Evolutionary conservation across 805 yeast species (phyloP), one percentile per base, ranked within the genome.

Genomic region (Saturnispora diversa): DNA sequence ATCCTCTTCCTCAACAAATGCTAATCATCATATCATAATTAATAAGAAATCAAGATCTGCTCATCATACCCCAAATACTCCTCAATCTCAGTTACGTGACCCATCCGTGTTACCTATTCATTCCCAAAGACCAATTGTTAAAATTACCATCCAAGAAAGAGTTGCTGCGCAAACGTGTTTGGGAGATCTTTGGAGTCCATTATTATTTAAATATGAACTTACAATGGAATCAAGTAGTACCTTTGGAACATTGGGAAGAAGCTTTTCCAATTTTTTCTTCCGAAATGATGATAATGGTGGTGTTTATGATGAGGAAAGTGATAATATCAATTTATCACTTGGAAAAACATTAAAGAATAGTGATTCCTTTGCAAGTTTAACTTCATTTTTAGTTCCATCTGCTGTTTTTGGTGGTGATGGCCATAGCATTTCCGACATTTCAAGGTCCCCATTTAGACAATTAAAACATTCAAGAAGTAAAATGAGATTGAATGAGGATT

Each of bases 81-180:
- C 27, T 9, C 21, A 17, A 5, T 31, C 32, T 31, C 16, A 31
- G 29, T 27, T 27, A 13, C 13, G 35, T 37, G 16, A 32, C 21
- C 22, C 33, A 24, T 31, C 37, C 3, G 22, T 6, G 13, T 10
- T 31, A 15, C 17, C 35, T 6, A 25, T 33, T 31, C 30, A 37
- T 21, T 12, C 22, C 13, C 40, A 30, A 30, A 32, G 16, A 16
- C 16, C n/a, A 10, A n/a, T 33, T 2, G 29, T 47, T 7, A 42
- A 36, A 15, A 31, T 44, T 6, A 32, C 50, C 3, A 11, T 44
- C 5, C 50, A 44, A 20, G 48, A 47, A 12, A 40, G 50, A 26
- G 47, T 42, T 7, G 8, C 22, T 4, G 45, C 46, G 2, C 50
- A 47, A 34, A 35, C 42, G 12, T 47, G 46, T 31, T 38, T 47